A percentile compares a stretch with the other conserved stretches of the same genome.
phyloP scores from a whole-genome alignment of 1,284 basidiomycete species.

The Amylostereum chailletii region DNA sequence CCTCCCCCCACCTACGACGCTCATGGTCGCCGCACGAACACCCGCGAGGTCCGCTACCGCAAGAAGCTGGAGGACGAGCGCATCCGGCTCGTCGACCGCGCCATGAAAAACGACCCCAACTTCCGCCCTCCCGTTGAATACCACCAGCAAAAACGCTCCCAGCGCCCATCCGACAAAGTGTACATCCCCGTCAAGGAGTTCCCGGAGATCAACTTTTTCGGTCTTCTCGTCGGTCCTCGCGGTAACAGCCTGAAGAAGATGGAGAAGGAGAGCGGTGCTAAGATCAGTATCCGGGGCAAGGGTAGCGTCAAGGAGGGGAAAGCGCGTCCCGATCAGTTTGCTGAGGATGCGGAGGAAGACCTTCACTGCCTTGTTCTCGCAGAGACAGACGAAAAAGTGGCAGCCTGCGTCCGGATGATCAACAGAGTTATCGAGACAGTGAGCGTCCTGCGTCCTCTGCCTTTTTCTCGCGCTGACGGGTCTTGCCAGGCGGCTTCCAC shows the following conservation, averaged over 20 bases:
- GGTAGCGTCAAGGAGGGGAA: conserved; percentile 99
- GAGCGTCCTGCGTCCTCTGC: conserved; percentile 22
- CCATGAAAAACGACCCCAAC: conserved; percentile 96
- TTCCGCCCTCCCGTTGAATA: conserved; percentile 96
- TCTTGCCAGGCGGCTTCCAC: conserved; percentile 83
- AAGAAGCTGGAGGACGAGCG: conserved; percentile 98
- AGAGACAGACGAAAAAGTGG: conserved; percentile 89
- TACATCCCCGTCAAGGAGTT: conserved; percentile 99
- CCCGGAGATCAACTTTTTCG: conserved; percentile 99
- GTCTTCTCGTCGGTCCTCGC: conserved; percentile 94
- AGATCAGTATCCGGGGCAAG: conserved; percentile 97
- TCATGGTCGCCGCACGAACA: conserved; percentile 96
- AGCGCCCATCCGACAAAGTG: conserved; percentile 93
- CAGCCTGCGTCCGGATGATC: conserved; percentile 87
- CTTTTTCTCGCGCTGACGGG: conserved; percentile 7
- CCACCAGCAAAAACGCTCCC: conserved; percentile 87
- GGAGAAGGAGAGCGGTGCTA: conserved; percentile 96
- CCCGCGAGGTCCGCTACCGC: conserved; percentile 94
- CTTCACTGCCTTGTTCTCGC: conserved; percentile 96
- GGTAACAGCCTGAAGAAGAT: conserved; percentile 99
- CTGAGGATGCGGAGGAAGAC: conserved; percentile 97
- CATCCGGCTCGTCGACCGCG: conserved; percentile 86
- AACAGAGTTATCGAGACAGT: conserved; percentile 98
- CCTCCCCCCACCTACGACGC: conserved; percentile 96
- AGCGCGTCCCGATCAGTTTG: conserved; percentile 84